Evolutionary conservation across 2,329 filamentous ascomycete genomes (phyloP).

Genomic region (Zymoseptoria brevis): DNA sequence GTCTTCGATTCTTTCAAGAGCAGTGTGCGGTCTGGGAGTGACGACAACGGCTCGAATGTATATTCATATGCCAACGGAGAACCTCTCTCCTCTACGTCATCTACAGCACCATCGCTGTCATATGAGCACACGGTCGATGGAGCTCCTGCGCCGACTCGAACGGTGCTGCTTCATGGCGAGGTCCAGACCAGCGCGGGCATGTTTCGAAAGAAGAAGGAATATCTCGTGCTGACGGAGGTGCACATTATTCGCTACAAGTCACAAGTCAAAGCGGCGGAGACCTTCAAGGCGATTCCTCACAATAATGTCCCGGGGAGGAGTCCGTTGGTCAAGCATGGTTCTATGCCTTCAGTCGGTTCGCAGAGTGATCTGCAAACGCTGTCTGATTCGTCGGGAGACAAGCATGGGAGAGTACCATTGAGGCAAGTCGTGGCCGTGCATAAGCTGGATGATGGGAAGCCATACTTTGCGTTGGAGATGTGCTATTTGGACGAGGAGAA

Average conservation of each 20-base stretch:
- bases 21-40: constrained; percentile 44
- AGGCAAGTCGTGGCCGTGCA: constrained; percentile 61
- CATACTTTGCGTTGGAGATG: constrained; percentile 59
- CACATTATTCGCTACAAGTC: constrained; percentile 62
- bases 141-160: constrained; percentile 23
- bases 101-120: constrained; percentile 41
- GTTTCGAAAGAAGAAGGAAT: constrained; percentile 66
- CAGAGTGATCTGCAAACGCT: constrained; percentile 53
- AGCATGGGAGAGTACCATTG: constrained; percentile 52
- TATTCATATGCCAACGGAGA: constrained; percentile 31
- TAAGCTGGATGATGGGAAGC: constrained; percentile 58
- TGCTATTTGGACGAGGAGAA: constrained; percentile 60
- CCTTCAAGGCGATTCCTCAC: constrained; percentile 44
- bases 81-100: constrained; percentile 42
- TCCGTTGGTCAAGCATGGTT: constrained; percentile 46
- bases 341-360: constrained; percentile 52
- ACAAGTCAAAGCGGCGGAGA: constrained; percentile 56
- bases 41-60: constrained; percentile 30
- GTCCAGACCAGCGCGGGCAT: constrained; percentile 62
- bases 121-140: constrained; percentile 30
- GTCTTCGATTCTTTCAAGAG: constrained; percentile 51
- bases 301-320: constrained; percentile 32
- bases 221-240: constrained; percentile 61
- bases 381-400: constrained; percentile 44
- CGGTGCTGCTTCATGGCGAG: constrained; percentile 59